Evolutionary conservation across 768 basidiomycete genomes (phyloP).

Genomic region (Scleroderma citrinum): DNA sequence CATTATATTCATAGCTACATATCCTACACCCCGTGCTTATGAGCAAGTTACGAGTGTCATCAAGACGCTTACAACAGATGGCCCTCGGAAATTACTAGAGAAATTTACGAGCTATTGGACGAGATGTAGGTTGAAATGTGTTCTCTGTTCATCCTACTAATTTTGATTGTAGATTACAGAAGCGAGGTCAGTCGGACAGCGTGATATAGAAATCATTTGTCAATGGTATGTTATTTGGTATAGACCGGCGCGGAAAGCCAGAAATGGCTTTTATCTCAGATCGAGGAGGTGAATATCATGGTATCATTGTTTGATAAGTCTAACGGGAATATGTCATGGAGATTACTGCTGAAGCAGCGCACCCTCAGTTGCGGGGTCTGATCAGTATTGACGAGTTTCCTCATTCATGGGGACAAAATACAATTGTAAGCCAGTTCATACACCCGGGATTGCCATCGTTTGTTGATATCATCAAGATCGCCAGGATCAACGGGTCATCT

Average conservation of each 20-base stretch:
- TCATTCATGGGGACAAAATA: constrained; percentile 84
- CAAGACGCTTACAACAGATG: constrained; percentile 59
- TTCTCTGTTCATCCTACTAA: constrained; percentile 14
- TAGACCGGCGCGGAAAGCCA: constrained; percentile 76
- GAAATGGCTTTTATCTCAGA: constrained; percentile 65
- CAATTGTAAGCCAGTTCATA: constrained; percentile 45
- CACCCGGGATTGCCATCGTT: constrained; percentile 5
- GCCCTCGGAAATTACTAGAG: constrained; percentile 56
- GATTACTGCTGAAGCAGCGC: constrained; percentile 62
- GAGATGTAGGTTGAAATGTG: constrained; percentile 50
- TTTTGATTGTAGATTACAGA: constrained; percentile 49
- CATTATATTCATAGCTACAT: constrained; percentile 35
- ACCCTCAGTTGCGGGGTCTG: constrained; percentile 43
- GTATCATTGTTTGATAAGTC: constrained; percentile 4
- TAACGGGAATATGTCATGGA: constrained; percentile 24
- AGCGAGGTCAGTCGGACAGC: constrained; percentile 56
- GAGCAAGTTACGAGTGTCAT: constrained; percentile 55
- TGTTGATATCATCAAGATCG: constrained; percentile 43
- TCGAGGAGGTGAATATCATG: constrained; percentile 46
- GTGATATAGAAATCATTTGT: constrained; percentile 3
- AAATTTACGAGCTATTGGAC: constrained; percentile 70
- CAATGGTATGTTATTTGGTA: constrained; percentile 9
- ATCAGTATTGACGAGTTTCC: constrained; percentile 69
- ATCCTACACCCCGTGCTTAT: constrained; percentile 56
- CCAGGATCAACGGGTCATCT: constrained; percentile 70